Conservation (phyloP, 23 red algal genomes). For the Gracilaria domingensis region DNA sequence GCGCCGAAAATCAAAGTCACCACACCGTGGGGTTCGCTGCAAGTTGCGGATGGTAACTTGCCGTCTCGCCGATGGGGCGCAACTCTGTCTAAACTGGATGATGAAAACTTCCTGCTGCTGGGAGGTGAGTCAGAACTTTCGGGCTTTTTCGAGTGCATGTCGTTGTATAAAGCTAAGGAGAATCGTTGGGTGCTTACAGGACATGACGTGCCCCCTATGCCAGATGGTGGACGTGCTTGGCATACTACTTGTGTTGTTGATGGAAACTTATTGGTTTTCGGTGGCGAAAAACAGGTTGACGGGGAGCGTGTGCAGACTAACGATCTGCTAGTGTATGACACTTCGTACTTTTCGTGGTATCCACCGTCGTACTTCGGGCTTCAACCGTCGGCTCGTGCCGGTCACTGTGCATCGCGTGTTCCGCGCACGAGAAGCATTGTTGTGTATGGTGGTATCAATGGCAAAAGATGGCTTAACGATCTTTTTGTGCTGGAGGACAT, state of each 20-base stretch:
- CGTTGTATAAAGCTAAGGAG: neutral
- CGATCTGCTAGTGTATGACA: slow-evolving; percentile 38
- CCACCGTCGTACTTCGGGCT: slow-evolving; percentile 19
- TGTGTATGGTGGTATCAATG: slow-evolving; percentile 64
- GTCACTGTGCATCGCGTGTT: slow-evolving; percentile 51
- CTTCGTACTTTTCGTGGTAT: slow-evolving; percentile 42
- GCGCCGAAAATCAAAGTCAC: neutral
- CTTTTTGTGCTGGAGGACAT: slow-evolving; percentile 57
- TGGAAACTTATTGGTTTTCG: slow-evolving; percentile 40
- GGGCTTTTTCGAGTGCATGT: slow-evolving; percentile 35
- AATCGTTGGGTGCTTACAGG: slow-evolving; percentile 32
- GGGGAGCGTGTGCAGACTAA: slow-evolving; percentile 51
- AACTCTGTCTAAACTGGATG: slow-evolving; percentile 32
- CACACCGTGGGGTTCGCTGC: slow-evolving; percentile 24
- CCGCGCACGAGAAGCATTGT: slow-evolving; percentile 26
- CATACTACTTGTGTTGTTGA: slow-evolving; percentile 49
- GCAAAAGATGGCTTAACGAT: slow-evolving; percentile 62
- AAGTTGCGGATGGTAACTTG: slow-evolving; percentile 1
- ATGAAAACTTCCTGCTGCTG: slow-evolving; percentile 13
- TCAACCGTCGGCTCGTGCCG: slow-evolving; percentile 47
- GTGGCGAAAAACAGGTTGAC: slow-evolving; percentile 52
- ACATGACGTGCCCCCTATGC: slow-evolving; percentile 52
- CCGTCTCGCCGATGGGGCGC: slow-evolving; percentile 58
- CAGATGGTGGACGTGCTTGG: slow-evolving; percentile 45
- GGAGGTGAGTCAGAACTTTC: slow-evolving; percentile 52